Evolutionary conservation across 257 asterid genomes (phyloP).

Genomic region (Solanum commersonii): DNA sequence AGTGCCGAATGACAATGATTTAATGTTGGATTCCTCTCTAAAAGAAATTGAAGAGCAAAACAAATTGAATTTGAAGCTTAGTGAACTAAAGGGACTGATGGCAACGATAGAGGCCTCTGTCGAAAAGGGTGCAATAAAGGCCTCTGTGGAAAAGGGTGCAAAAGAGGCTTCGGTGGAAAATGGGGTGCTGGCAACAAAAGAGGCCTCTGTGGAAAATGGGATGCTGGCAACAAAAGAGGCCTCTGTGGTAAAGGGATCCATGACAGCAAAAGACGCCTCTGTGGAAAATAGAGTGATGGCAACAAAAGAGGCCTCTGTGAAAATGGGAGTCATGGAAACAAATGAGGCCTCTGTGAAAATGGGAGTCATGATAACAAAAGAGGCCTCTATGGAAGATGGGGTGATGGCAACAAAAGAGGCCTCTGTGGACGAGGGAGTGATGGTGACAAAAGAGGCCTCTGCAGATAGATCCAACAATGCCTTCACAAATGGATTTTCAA

Average conservation of each 20-base stretch:
- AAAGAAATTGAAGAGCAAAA: conserved; percentile 29
- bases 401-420: neutral
- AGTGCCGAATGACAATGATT: conserved; percentile 30
- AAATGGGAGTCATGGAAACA: neutral
- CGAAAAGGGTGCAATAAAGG: neutral
- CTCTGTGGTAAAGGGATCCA: neutral
- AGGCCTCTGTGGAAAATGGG: conserved; percentile 4
- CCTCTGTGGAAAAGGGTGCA: conserved; percentile 2
- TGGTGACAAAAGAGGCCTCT: neutral
- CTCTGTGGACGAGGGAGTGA: neutral
- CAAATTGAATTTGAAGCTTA: conserved; percentile 45
- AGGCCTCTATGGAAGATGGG: neutral
- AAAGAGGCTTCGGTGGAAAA: neutral
- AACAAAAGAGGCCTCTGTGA: conserved; percentile 8
- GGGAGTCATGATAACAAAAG: neutral
- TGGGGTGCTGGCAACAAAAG: neutral
- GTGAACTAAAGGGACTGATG: conserved; percentile 44
- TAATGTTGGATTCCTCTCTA: conserved; percentile 8
- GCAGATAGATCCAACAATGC: neutral
- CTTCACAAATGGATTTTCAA: conserved; percentile 24
- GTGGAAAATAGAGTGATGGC: conserved; percentile 22
- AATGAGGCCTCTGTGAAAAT: neutral
- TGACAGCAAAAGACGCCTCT: neutral
- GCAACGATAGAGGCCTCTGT: conserved; percentile 8
- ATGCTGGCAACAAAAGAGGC: neutral